These are phyloP conservation scores for Skeletonema potamos DNA, from an alignment of 108 stramenopile genomes.

Conservation along the genomic window DNA sequence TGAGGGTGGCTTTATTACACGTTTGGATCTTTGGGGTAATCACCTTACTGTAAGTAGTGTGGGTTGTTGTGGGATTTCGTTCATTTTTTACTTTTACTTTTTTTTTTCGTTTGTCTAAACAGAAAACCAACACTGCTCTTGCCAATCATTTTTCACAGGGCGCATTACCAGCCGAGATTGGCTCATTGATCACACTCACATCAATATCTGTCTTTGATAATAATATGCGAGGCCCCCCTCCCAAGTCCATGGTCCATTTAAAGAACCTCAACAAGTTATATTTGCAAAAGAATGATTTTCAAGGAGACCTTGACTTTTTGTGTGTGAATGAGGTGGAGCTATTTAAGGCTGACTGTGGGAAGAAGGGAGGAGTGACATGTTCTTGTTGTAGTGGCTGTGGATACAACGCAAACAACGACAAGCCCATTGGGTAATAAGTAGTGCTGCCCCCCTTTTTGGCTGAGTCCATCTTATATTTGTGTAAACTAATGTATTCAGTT, in stretches of 20 bases:
- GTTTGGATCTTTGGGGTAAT: constrained; percentile 41
- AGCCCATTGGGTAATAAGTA: background rate
- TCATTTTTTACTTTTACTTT: background rate
- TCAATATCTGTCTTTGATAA: constrained; percentile 45
- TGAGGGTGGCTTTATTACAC: constrained; percentile 27
- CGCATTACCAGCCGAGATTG: constrained; percentile 38
- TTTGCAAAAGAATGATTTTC: constrained; percentile 41
- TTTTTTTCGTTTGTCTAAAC: background rate
- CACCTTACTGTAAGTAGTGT: constrained; percentile 19
- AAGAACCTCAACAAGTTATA: constrained; percentile 14
- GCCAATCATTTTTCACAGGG: background rate
- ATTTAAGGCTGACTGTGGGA: constrained; percentile 44
- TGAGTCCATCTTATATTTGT: background rate
- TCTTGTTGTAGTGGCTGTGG: constrained; percentile 33
- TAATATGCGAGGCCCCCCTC: constrained; percentile 26
- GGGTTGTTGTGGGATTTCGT: background rate
- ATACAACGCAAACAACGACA: constrained; percentile 19
- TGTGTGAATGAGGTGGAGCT: constrained; percentile 16
- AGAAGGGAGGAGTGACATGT: constrained; percentile 24
- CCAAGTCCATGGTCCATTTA: constrained; percentile 23
- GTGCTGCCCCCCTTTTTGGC: background rate
- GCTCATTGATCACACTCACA: constrained; percentile 19
- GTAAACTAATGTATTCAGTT: background rate
- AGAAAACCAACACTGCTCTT: background rate
- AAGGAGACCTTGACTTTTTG: constrained; percentile 29